Evolutionary conservation across 1,284 basidiomycete species (phyloP).

Genomic region (Malassezia arunalokei): DNA sequence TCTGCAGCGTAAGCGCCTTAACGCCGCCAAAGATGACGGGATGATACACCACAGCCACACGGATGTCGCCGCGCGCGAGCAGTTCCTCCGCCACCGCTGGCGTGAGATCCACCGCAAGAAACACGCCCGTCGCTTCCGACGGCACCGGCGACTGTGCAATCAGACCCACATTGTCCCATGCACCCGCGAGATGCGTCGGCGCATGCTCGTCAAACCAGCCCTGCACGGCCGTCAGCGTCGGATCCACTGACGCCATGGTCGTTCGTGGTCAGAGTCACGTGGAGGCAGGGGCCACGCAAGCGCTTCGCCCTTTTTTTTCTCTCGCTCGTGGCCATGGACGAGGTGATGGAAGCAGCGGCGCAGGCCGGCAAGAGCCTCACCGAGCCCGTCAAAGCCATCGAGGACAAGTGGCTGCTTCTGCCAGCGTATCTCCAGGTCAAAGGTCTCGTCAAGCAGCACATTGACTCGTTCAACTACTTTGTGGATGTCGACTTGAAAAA

Average conservation of each 20-base stretch:
- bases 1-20: constrained; percentile 62
- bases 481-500: constrained; percentile 74
- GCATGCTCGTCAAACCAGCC: background rate
- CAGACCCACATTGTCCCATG: constrained; percentile 43
- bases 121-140: constrained; percentile 16
- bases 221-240: background rate
- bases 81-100: constrained; percentile 36
- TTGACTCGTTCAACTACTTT: constrained; percentile 99
- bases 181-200: constrained; percentile 8
- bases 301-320: background rate
- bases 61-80: constrained; percentile 21
- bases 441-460: constrained; percentile 68
- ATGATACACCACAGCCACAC: constrained; percentile 63
- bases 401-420: constrained; percentile 47
- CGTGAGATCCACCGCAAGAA: constrained; percentile 41
- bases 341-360: constrained; percentile 8
- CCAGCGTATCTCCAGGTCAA: constrained; percentile 45
- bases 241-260: background rate
- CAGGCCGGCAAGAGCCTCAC: constrained; percentile 45
- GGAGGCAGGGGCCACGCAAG: background rate
- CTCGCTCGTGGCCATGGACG: background rate
- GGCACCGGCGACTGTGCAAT: constrained; percentile 18
- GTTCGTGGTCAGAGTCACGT: background rate
- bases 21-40: constrained; percentile 68
- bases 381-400: constrained; percentile 51